Percentiles rank a stretch among this genome's conserved stretches.
phyloP scores from a whole-genome alignment of 805 yeast species.

The Suhomyces faveliae region DNA sequence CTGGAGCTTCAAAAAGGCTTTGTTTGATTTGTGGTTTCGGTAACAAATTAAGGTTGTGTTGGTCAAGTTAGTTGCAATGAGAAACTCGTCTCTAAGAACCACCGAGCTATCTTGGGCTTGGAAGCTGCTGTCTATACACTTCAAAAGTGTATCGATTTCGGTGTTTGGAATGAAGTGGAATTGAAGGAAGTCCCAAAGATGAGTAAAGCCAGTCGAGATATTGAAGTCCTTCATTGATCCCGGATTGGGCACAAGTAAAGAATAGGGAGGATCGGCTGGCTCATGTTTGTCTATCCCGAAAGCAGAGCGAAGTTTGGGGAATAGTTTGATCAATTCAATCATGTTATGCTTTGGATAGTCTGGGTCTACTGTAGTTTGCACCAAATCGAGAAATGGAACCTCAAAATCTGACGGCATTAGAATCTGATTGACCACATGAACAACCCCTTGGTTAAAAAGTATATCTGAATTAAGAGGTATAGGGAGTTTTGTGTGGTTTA shows the following conservation, averaged over 20 bases:
- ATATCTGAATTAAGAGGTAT: conserved; percentile 57
- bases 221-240: conserved; percentile 54
- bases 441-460: conserved; percentile 79
- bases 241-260: conserved; percentile 72
- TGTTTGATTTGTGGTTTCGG: conserved; percentile 23
- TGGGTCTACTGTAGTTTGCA: conserved; percentile 50
- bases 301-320: conserved; percentile 42
- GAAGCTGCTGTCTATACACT: conserved; percentile 39
- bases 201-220: conserved; percentile 41
- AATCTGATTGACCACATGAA: conserved; percentile 62
- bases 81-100: conserved; percentile 30
- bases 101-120: background rate
- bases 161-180: conserved; percentile 69
- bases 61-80: conserved; percentile 45
- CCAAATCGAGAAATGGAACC: conserved; percentile 54
- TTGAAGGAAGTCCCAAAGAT: conserved; percentile 54
- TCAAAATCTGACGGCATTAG: conserved; percentile 56
- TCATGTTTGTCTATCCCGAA: conserved; percentile 19
- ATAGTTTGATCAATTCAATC: conserved; percentile 43
- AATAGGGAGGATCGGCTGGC: conserved; percentile 30
- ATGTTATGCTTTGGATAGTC: conserved; percentile 30
- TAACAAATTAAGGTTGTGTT: conserved; percentile 40
- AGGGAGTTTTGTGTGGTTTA: conserved; percentile 33
- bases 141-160: conserved; percentile 45
- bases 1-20: conserved; percentile 36